Evolutionary conservation across 495 filamentous ascomycete species (phyloP), one percentile per base, ranked within the genome.

Genomic region (Usnea hakonensis): DNA sequence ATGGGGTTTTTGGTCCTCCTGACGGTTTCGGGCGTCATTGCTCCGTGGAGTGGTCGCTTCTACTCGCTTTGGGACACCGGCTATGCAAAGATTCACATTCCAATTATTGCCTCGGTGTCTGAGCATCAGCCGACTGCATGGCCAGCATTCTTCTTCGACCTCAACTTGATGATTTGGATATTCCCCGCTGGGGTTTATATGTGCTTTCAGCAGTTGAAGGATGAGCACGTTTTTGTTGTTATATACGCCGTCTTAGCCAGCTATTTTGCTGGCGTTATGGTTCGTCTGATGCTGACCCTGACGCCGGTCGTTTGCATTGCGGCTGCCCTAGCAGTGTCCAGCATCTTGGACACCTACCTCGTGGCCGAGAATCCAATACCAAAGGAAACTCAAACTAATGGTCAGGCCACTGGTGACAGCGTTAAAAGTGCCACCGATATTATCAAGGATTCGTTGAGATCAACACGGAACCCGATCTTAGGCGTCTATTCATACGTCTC

Each of bases 41-140:
- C 95, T 38, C 95, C 95, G 9, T 99, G 95, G 95, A 91, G 90
- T 69, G 95, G 95, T 60, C 94, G 95, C 61, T 99, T 99, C 81
- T 99, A 99, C 77, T 99, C 95, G 0, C 84, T 99, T 38, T 99
- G 92, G 92, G 95, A 99, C 75, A 99, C 95, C 13, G 90, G 90
- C 67, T 99, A 99, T 72, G 95, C 95, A 67, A 99, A 99, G 78
- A 95, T 97, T 63, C 95, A 99, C 68, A 99, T 99, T 72, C 95
- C 95, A 38, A 99, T 99, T 70, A 99, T 99, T 75, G 95, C 95
- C 30, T 97, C 94, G 4, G 95, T 99, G 33, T 99, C 95, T 10
- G 95, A 99, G 74, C 95, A 99, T 81, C 95, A 99, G 74, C 95
- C 95, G 16, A 99, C 95, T 32, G 95, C 95, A n/a, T 99, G 95